Percentiles rank a stretch among this genome's conserved stretches.
phyloP scores from a whole-genome alignment of 169 alveolate genomes.

The Cyclospora cayetanensis region DNA sequence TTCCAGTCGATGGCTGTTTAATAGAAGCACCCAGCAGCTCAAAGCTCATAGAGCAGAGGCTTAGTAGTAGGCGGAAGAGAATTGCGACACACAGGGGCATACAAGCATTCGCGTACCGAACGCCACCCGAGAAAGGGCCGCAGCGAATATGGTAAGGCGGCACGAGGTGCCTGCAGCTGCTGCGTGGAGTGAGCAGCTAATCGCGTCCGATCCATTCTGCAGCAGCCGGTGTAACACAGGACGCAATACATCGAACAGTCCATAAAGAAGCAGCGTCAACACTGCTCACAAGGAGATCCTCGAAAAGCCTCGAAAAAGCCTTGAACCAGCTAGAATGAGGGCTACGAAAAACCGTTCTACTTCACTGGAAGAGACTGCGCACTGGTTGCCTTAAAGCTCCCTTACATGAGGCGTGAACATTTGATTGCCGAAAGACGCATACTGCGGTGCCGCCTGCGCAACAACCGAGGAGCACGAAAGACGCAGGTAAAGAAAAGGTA shows the following conservation, averaged over 20 bases:
- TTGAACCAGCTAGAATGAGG: no score
- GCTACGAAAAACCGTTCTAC: no score
- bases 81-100: background rate
- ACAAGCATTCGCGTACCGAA: no score
- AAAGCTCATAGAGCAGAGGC: background rate
- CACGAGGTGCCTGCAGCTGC: conserved; percentile 65
- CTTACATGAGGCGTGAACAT: conserved; percentile 29
- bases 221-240: no score
- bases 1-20: background rate
- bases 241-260: no score
- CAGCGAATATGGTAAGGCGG: conserved; percentile 47
- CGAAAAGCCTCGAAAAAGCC: background rate
- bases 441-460: conserved; percentile 59
- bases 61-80: background rate
- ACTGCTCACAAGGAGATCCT: background rate
- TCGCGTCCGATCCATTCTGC: conserved; percentile 52
- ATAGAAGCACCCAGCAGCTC: background rate
- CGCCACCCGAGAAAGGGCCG: conserved; percentile 46
- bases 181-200: conserved; percentile 34
- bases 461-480: no score
- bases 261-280: background rate
- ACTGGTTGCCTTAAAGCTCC: background rate
- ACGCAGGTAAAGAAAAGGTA: no score
- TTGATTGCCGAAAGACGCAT: conserved; percentile 49
- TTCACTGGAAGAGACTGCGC: no score